A percentile compares a stretch with the other conserved stretches of the same genome.
Evolutionary conservation across 192 early-diverging fungal species (phyloP).

Genomic region (Coemansia sp.): DNA sequence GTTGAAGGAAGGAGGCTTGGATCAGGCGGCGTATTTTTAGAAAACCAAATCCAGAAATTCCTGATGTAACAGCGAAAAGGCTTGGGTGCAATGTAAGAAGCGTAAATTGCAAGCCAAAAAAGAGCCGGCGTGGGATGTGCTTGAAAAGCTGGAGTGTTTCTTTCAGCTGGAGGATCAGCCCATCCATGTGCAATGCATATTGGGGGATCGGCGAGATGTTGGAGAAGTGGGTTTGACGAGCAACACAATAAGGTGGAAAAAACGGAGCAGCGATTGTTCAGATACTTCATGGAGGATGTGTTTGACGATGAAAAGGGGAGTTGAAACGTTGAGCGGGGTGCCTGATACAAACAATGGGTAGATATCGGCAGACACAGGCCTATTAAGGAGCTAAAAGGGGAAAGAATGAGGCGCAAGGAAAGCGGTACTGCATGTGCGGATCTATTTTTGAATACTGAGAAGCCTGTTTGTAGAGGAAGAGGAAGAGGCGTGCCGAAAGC

Average conservation of each 20-base stretch:
- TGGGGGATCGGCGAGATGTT: slow-evolving; percentile 17
- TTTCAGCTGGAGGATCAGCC: neutral
- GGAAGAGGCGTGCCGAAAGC: neutral
- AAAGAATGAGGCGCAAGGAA: slow-evolving; percentile 4
- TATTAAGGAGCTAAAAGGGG: neutral
- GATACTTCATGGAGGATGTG: neutral
- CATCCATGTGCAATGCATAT: slow-evolving; percentile 9
- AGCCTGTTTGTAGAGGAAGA: neutral
- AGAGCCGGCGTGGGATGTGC: neutral
- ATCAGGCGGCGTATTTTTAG: neutral
- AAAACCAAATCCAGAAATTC: neutral
- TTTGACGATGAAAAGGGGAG: neutral
- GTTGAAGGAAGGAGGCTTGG: slow-evolving; percentile 10
- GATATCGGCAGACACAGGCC: neutral
- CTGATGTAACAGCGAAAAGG: neutral
- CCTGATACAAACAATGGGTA: neutral
- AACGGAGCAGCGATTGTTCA: slow-evolving; percentile 1
- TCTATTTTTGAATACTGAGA: slow-evolving; percentile 14
- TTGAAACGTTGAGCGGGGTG: neutral
- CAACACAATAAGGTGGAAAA: neutral
- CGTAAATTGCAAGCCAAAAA: neutral
- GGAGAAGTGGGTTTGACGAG: neutral
- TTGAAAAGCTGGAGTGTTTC: neutral
- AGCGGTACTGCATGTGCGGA: neutral
- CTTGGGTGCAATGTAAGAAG: neutral